phyloP scores from a whole-genome alignment of 257 asterid species.

The Fraxinus cuspidata region DNA sequence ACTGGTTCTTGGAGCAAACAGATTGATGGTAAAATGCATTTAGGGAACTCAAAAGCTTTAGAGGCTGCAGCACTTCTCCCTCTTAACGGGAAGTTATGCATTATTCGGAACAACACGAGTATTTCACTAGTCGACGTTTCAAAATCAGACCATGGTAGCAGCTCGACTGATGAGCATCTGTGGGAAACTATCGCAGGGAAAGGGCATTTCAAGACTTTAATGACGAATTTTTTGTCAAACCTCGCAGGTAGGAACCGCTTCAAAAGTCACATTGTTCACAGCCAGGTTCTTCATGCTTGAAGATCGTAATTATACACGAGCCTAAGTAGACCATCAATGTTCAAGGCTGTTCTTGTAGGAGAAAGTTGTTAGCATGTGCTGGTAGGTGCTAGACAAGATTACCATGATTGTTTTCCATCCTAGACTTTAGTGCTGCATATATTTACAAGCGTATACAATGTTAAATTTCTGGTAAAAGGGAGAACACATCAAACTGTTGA shows the following conservation, averaged over 20 bases:
- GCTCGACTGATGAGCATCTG: constrained; percentile 30
- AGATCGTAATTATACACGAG: background rate
- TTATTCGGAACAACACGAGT: constrained; percentile 43
- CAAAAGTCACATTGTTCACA: constrained; percentile 38
- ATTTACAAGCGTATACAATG: background rate
- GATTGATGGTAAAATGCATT: constrained; percentile 41
- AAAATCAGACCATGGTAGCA: constrained; percentile 26
- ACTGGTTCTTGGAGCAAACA: constrained; percentile 40
- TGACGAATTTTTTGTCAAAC: constrained; percentile 42
- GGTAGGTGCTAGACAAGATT: background rate
- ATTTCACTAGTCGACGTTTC: constrained; percentile 42
- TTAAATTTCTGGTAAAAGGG: background rate
- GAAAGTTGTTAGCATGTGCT: background rate
- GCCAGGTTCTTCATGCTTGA: constrained; percentile 52
- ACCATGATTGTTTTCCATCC: constrained; percentile 8
- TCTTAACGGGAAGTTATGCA: constrained; percentile 45
- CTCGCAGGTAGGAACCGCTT: constrained; percentile 35
- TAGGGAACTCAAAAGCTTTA: constrained; percentile 41
- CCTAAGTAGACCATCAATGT: background rate
- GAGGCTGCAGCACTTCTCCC: constrained; percentile 47
- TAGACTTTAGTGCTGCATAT: constrained; percentile 7
- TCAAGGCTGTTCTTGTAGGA: constrained; percentile 2
- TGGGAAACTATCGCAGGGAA: constrained; percentile 46
- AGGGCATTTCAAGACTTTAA: constrained; percentile 41
- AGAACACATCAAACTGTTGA: background rate